Base-by-base conservation (phyloP, 78 protist genomes). In the Dictyostelium citrinum region DNA sequence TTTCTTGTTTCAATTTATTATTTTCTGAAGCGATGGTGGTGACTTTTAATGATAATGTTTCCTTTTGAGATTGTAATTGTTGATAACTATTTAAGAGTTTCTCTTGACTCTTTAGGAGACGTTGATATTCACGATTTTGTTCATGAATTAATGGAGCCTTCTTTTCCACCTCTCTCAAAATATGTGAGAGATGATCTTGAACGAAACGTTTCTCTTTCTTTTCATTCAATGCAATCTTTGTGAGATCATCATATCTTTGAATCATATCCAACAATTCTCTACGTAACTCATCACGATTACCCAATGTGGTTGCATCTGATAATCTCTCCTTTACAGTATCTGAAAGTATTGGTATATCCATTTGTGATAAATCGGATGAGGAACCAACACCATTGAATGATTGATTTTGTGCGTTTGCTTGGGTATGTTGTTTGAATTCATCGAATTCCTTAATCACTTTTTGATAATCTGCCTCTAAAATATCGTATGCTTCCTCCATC, bases 71-170 rank as follows among this genome's bases (percentile, higher is more conserved):
- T 78, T 88, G 93, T n/a, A 88, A 27, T 33, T 60, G 80, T 24
- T 76, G 84, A n/a, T 78, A 78, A 16, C 67, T 45, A 17, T 88
- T 67, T n/a, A 88, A 35, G 14, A 88, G 49, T 31, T 88, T 88
- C 81, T 88, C 93, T 46, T 88, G 93, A 46, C 82, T 88, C 93
- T 88, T 88, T 3, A 88, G 9, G 24, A 88, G 39, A 39, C 93
- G 27, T 43, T 88, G 93, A n/a, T 79, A 78, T 24, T 88, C 93
- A 39, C 49, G 45, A 35, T 88, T 88, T 72, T 78, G 71, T 35
- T 88, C 93, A 20, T 88, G 84, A 24, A 88, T 76, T 9, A 88
- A 16, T 20, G 93, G 93, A 20, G 93, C 93, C 75, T 88, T 88
- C 93, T 88, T 88, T 35, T 88, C 93, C 6, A 88, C 93, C 27